Evolutionary conservation across 805 yeast genomes (phyloP).

Genomic region (Ogataea trehaloabstinens): DNA sequence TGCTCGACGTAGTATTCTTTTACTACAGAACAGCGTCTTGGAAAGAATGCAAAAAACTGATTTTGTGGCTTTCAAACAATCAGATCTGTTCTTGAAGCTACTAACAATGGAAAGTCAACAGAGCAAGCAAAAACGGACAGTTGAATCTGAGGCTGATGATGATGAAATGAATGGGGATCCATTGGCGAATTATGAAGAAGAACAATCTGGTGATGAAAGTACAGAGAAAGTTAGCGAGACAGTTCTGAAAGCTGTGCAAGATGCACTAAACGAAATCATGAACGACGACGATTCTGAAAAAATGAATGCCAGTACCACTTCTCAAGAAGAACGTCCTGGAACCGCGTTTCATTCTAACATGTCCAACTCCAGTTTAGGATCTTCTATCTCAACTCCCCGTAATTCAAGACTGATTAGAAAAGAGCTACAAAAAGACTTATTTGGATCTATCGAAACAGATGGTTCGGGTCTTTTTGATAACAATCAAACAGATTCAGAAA

Average conservation of each 20-base stretch:
- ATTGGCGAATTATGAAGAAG: conserved; percentile 30
- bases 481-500: conserved; percentile 17
- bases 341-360: conserved; percentile 2
- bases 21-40: conserved; percentile 54
- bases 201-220: conserved; percentile 32
- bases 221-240: conserved; percentile 38
- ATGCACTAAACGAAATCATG: conserved; percentile 63
- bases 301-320: conserved; percentile 5
- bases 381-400: conserved; percentile 17
- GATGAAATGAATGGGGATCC: conserved; percentile 33
- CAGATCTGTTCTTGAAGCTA: conserved; percentile 53
- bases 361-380: conserved; percentile 6
- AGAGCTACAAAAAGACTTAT: conserved; percentile 31
- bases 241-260: conserved; percentile 62
- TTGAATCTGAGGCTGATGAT: conserved; percentile 9
- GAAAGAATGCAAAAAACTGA: conserved; percentile 50
- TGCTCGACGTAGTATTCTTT: conserved; percentile 61
- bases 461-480: conserved; percentile 22
- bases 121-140: conserved; percentile 1
- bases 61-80: conserved; percentile 57
- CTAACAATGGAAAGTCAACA: conserved; percentile 40
- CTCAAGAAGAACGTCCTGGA: conserved; percentile 9
- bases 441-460: conserved; percentile 24
- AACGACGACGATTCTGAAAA: conserved; percentile 18
- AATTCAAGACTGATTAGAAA: conserved; percentile 27